These are phyloP conservation scores for Gossypium bickii DNA, from an alignment of 345 rosid species.

Conservation along the genomic window DNA sequence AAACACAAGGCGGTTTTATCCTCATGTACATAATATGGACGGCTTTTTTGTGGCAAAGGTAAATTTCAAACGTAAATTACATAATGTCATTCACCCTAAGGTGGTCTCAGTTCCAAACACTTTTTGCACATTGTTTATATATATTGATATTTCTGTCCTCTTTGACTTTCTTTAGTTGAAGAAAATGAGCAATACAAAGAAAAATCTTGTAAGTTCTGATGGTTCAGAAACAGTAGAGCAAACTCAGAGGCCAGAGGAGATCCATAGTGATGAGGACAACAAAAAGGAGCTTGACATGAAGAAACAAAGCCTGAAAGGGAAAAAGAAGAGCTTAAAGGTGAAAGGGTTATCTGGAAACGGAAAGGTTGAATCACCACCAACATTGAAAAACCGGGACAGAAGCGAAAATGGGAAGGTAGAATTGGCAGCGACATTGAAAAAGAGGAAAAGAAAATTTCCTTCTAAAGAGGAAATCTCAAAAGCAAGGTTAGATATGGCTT, in stretches of 20 bases:
- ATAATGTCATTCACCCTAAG: neutral
- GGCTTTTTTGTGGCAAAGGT: slow-evolving; percentile 97
- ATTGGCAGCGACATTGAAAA: slow-evolving; percentile 18
- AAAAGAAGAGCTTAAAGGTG: slow-evolving; percentile 20
- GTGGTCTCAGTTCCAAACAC: neutral
- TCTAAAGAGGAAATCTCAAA: slow-evolving; percentile 52
- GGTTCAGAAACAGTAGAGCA: slow-evolving; percentile 7
- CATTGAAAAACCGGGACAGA: slow-evolving; percentile 7
- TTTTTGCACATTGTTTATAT: neutral
- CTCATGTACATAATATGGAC: slow-evolving; percentile 89
- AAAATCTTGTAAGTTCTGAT: slow-evolving; percentile 27
- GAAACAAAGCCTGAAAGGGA: slow-evolving; percentile 13
- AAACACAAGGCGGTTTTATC: slow-evolving; percentile 83
- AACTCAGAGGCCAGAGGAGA: neutral
- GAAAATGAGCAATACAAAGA: slow-evolving; percentile 75
- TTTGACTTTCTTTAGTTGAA: slow-evolving; percentile 43
- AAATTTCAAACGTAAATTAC: slow-evolving; percentile 1
- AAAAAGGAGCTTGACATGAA: neutral
- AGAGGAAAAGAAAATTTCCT: slow-evolving; percentile 49
- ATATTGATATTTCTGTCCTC: neutral
- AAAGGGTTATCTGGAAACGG: neutral
- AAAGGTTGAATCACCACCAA: slow-evolving; percentile 1
- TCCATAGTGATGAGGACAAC: neutral
- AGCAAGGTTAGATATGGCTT: slow-evolving; percentile 42
- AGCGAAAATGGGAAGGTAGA: slow-evolving; percentile 29